These are phyloP conservation scores for Herpetomonas samuelpessoai DNA, from an alignment of 208 protist genomes.

Conservation along the genomic window DNA sequence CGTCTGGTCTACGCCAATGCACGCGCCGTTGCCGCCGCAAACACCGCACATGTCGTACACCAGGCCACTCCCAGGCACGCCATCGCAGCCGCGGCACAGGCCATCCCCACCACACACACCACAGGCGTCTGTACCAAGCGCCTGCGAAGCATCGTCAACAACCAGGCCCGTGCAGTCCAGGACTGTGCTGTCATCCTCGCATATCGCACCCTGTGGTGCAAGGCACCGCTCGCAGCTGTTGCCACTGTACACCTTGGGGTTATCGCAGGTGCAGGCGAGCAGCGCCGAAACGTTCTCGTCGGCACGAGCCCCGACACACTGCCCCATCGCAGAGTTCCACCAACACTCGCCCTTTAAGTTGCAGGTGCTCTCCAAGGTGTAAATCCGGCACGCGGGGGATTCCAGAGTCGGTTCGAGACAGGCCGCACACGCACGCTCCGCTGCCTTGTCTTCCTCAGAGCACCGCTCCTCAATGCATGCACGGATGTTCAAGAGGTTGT, in stretches of 20 bases:
- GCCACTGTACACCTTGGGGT: constrained; percentile 24
- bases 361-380: constrained; percentile 9
- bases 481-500: constrained; percentile 29
- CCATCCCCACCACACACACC: constrained; percentile 51
- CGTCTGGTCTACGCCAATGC: constrained; percentile 5
- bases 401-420: constrained; percentile 3
- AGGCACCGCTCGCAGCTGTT: constrained; percentile 21
- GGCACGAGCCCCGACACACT: background rate
- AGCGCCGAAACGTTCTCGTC: background rate
- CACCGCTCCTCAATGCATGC: constrained; percentile 38
- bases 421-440: constrained; percentile 19
- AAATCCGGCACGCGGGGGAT: constrained; percentile 6
- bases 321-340: constrained; percentile 11
- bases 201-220: constrained; percentile 28
- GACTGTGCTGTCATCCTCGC: constrained; percentile 13
- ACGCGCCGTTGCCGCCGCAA: constrained; percentile 45
- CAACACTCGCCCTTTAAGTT: constrained; percentile 19
- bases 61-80: constrained; percentile 28
- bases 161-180: constrained; percentile 34
- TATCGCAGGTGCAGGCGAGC: constrained; percentile 18
- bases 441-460: constrained; percentile 4
- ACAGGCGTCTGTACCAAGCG: constrained; percentile 27
- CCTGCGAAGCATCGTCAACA: constrained; percentile 3
- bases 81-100: constrained; percentile 50
- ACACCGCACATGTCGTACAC: constrained; percentile 47